phyloP scores from a whole-genome alignment of 1,284 basidiomycete genomes.

The Porodaedalea pini region DNA sequence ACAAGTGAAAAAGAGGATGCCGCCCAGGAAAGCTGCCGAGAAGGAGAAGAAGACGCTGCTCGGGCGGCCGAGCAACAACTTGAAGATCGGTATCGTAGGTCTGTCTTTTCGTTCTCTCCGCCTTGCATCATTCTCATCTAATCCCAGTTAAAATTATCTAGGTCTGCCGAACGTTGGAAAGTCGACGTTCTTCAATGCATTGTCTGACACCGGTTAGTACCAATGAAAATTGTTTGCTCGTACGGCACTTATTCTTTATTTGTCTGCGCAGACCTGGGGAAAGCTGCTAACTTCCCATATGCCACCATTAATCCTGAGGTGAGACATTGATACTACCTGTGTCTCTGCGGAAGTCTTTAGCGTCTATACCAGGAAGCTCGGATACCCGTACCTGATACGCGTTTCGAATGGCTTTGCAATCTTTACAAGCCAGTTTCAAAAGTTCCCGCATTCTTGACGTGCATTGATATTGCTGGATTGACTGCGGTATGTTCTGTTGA shows the following conservation, averaged over 20 bases:
- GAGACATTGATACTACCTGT: slow-evolving; percentile 15
- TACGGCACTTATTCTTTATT: background rate
- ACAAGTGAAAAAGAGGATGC: slow-evolving; percentile 48
- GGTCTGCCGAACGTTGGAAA: slow-evolving; percentile 94
- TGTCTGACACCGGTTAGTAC: slow-evolving; percentile 80
- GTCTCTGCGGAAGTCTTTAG: background rate
- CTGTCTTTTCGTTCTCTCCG: slow-evolving; percentile 35
- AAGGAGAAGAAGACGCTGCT: slow-evolving; percentile 83
- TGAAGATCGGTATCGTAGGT: slow-evolving; percentile 97
- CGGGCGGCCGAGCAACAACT: slow-evolving; percentile 89
- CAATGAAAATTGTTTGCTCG: slow-evolving; percentile 18
- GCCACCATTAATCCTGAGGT: slow-evolving; percentile 90
- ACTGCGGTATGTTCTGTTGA: slow-evolving; percentile 65
- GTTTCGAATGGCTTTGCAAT: slow-evolving; percentile 93
- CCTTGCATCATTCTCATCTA: slow-evolving; percentile 22
- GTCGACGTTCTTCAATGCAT: slow-evolving; percentile 92
- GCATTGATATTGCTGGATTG: slow-evolving; percentile 98
- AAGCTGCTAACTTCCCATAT: slow-evolving; percentile 98
- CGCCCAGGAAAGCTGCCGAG: slow-evolving; percentile 81
- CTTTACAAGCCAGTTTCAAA: slow-evolving; percentile 87
- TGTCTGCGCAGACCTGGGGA: slow-evolving; percentile 74
- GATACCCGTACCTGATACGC: slow-evolving; percentile 93
- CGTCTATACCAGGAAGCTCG: slow-evolving; percentile 63
- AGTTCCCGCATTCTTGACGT: slow-evolving; percentile 94
- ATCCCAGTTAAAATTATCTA: slow-evolving; percentile 30